Conservation (phyloP, 2,329 filamentous ascomycete species). For the Sordariomycetes sp. region DNA sequence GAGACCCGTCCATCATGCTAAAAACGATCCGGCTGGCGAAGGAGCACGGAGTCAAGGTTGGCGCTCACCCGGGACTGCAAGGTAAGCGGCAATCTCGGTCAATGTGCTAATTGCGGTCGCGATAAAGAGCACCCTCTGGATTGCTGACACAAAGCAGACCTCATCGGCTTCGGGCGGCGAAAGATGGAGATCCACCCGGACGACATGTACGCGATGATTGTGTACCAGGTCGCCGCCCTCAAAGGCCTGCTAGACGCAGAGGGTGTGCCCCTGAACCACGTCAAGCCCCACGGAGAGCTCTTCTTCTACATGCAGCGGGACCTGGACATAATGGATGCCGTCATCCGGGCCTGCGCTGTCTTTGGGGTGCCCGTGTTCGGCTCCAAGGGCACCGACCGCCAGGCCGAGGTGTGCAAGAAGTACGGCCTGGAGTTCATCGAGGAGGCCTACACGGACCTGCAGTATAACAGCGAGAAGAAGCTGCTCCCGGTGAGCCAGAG, state of each 20-base stretch:
- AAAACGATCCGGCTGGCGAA: slow-evolving; percentile 4
- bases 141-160: background rate
- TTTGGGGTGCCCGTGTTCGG: background rate
- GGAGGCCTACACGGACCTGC: background rate
- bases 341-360: background rate
- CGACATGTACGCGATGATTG: slow-evolving; percentile 6
- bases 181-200: slow-evolving; percentile 6
- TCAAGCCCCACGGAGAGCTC: background rate
- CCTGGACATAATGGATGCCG: background rate
- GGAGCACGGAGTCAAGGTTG: slow-evolving; percentile 4
- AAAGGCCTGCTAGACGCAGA: slow-evolving; percentile 9
- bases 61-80: slow-evolving; percentile 6
- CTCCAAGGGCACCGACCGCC: background rate
- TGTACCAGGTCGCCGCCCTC: slow-evolving; percentile 7
- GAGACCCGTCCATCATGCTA: slow-evolving; percentile 7
- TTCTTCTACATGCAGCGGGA: background rate
- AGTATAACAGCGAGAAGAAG: background rate
- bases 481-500: background rate
- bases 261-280: slow-evolving; percentile 10
- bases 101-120: background rate
- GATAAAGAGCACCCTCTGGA: background rate
- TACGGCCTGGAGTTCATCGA: background rate
- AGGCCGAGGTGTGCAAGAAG: background rate
- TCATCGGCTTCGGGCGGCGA: slow-evolving; percentile 6
- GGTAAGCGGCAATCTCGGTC: background rate